phyloP scores from a whole-genome alignment of 495 filamentous ascomycete species.

The Cercophora newfieldiana region DNA sequence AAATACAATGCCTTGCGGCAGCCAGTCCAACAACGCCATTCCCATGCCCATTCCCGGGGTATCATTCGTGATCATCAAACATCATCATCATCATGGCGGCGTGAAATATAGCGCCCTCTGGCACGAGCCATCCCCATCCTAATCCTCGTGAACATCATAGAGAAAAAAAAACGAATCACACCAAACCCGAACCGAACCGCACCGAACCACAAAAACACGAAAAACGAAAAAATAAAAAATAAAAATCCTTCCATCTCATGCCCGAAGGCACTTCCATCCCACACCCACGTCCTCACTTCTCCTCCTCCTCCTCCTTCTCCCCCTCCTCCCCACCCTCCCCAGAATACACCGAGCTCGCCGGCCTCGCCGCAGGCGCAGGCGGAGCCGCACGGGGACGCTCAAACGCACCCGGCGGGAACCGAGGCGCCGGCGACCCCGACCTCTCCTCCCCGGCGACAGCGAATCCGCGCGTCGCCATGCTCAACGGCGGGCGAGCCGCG shows the following conservation, averaged over 20 bases:
- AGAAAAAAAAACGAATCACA: not conserved
- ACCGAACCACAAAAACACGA: not conserved
- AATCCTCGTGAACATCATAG: not conserved
- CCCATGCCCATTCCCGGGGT: not conserved
- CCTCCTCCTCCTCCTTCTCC: not conserved
- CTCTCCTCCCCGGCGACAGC: not conserved
- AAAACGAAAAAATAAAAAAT: too few species aligned
- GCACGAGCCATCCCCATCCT: not conserved
- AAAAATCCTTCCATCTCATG: not conserved
- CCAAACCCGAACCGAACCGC: not conserved
- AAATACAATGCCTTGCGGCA: not conserved
- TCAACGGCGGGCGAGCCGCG: not conserved
- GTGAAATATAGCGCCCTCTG: too few species aligned
- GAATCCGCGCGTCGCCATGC: not conserved
- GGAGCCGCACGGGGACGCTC: not conserved
- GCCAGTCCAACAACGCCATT: not conserved
- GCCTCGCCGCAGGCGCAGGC: not conserved
- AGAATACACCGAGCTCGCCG: not conserved
- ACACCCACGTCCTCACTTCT: not conserved
- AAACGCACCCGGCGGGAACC: not conserved
- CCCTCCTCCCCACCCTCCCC: not conserved
- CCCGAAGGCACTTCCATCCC: not conserved
- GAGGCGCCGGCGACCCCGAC: not conserved
- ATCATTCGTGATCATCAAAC: too few species aligned
- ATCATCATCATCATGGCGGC: not conserved